phyloP scores from a whole-genome alignment of 169 alveolate species.

The Cryptosporidium sp. region DNA sequence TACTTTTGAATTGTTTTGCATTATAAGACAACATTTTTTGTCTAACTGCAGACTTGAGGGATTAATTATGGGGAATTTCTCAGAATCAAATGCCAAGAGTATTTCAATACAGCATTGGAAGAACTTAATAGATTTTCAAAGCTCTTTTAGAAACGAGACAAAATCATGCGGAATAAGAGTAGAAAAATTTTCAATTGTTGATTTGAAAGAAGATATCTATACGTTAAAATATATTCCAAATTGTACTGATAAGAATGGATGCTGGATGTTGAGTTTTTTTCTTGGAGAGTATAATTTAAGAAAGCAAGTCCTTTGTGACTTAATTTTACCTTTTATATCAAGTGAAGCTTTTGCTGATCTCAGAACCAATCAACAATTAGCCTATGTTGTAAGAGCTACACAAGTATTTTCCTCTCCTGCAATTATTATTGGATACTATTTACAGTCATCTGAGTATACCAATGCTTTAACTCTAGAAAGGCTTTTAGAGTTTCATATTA shows the following conservation, averaged over 20 bases:
- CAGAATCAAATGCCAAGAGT: constrained; percentile 5
- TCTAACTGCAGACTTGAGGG: constrained; percentile 46
- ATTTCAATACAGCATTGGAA: constrained; percentile 31
- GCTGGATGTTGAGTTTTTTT: constrained; percentile 38
- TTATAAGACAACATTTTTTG: constrained; percentile 10
- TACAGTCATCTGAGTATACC: constrained; percentile 64
- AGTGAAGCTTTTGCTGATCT: constrained; percentile 59
- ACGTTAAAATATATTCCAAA: constrained; percentile 20
- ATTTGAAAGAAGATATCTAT: constrained; percentile 11
- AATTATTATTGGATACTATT: constrained; percentile 46
- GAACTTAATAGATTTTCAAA: constrained; percentile 7
- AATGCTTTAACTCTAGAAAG: constrained; percentile 48
- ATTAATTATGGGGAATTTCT: constrained; percentile 54
- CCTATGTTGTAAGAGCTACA: constrained; percentile 42
- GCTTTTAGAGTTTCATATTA: constrained; percentile 42
- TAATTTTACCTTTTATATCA: constrained; percentile 28
- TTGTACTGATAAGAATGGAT: constrained; percentile 44
- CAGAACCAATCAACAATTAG: constrained; percentile 58
- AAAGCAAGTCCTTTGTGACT: constrained; percentile 34
- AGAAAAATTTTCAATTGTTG: constrained; percentile 23
- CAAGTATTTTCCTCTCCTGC: constrained; percentile 65
- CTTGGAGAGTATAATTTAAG: constrained; percentile 25
- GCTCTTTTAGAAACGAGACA: background rate
- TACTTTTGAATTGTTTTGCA: constrained; percentile 8
- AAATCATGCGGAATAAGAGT: background rate